These are phyloP conservation scores for Erythrobasidium hasegawianum DNA, from an alignment of 1,284 basidiomycete species.

Conservation along the genomic window DNA sequence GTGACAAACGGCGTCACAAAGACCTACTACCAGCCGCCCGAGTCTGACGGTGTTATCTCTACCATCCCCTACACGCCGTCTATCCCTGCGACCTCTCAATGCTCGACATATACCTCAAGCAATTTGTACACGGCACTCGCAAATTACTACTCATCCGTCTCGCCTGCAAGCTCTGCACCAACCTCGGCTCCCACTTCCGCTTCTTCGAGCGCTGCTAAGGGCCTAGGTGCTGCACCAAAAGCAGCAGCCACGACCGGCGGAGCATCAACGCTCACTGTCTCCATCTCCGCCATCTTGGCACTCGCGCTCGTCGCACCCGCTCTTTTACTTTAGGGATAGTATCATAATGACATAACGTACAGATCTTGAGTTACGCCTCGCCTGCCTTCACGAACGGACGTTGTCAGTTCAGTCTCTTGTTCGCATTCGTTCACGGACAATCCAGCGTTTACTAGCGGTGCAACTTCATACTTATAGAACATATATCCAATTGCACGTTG, in stretches of 20 bases:
- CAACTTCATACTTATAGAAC: no score
- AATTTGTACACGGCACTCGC: constrained; percentile 19
- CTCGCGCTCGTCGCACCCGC: constrained; percentile 5
- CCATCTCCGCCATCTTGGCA: background rate
- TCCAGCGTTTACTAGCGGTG: no score
- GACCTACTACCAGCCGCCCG: constrained; percentile 47
- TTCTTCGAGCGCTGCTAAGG: background rate
- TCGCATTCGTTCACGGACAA: no score
- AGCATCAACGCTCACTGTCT: constrained; percentile 2
- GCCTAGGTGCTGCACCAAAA: background rate
- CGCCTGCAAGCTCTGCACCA: background rate
- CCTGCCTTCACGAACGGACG: background rate
- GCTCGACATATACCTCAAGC: constrained; percentile 45
- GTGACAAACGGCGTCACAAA: constrained; percentile 6
- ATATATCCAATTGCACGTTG: no score
- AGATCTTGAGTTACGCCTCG: background rate
- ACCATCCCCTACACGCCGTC: constrained; percentile 61
- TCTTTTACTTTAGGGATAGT: background rate
- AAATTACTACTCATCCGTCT: constrained; percentile 10
- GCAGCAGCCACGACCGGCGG: background rate
- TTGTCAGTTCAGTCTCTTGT: no score
- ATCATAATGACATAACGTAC: background rate
- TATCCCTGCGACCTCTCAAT: constrained; percentile 62
- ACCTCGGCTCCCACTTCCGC: constrained; percentile 14
- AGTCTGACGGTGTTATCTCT: constrained; percentile 58